Evolutionary conservation across 2,329 filamentous ascomycete genomes (phyloP).

Genomic region (Stylonectria norvegica): DNA sequence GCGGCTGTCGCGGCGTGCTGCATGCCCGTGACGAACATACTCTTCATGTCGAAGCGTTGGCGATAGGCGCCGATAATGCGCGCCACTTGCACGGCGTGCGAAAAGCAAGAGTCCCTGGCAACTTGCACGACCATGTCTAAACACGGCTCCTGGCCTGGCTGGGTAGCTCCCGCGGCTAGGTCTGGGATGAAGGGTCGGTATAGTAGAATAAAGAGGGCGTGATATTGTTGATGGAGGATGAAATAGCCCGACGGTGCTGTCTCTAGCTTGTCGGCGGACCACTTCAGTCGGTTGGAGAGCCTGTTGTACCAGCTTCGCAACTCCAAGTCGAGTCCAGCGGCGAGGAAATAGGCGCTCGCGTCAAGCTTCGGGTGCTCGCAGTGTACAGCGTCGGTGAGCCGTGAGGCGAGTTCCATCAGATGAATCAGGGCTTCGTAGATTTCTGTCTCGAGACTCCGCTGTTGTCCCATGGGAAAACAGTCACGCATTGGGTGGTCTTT

Average conservation of each 20-base stretch:
- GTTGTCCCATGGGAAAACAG: neutral
- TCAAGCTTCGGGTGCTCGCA: neutral
- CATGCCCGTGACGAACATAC: neutral
- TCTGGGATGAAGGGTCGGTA: neutral
- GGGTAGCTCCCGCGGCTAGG: neutral
- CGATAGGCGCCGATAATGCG: neutral
- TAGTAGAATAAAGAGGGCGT: neutral
- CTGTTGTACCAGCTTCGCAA: neutral
- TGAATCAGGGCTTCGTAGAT: neutral
- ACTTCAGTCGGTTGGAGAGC: neutral
- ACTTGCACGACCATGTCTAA: neutral
- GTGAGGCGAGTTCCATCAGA: neutral
- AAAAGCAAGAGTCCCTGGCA: neutral
- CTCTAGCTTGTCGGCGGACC: neutral
- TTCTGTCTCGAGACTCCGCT: neutral
- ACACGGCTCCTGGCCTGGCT: neutral
- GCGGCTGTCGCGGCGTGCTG: neutral
- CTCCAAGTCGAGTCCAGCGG: neutral
- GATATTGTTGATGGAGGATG: neutral
- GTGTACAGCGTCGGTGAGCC: neutral
- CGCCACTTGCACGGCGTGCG: neutral
- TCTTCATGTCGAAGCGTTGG: neutral
- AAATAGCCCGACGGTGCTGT: neutral
- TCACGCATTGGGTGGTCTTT: neutral
- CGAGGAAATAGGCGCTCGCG: neutral